A percentile compares a stretch with the other conserved stretches of the same genome.
phyloP scores from a whole-genome alignment of 176 grass and related monocot genomes.

The Juncus inflexus region DNA sequence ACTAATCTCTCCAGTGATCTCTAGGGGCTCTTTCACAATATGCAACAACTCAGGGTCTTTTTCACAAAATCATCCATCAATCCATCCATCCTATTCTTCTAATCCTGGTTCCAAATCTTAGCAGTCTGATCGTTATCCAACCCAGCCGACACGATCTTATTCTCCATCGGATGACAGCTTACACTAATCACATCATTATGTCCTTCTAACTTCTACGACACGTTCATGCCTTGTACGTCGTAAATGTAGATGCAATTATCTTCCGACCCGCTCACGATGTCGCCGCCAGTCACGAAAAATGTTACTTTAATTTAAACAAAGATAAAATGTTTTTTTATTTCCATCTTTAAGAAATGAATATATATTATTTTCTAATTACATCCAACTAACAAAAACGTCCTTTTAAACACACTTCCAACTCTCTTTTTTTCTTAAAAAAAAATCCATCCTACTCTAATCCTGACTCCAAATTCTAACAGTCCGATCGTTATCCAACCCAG shows the following conservation, averaged over 20 bases:
- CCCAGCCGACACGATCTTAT: conserved; percentile 73
- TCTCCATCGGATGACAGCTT: conserved; percentile 63
- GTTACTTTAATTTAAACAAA: background rate
- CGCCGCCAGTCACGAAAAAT: conserved; percentile 73
- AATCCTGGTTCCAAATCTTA: conserved; percentile 74
- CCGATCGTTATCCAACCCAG: conserved; percentile 59
- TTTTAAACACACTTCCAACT: no score
- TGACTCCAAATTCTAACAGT: conserved; percentile 81
- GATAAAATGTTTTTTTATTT: no score
- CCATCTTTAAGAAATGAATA: no score
- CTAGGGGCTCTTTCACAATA: no score
- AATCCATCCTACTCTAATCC: conserved; percentile 21
- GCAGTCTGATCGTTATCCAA: conserved; percentile 67
- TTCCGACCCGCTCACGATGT: conserved; percentile 84
- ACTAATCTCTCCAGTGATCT: no score
- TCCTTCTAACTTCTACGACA: conserved; percentile 87
- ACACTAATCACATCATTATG: conserved; percentile 62
- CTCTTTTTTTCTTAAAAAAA: no score
- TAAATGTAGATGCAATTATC: conserved; percentile 84
- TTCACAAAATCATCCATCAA: no score
- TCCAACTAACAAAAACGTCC: no score
- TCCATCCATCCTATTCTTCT: background rate
- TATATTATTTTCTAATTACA: no score
- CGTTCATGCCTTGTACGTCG: conserved; percentile 87
- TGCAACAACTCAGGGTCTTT: no score